Base-by-base conservation (phyloP, 2,329 filamentous ascomycete genomes). In the Ceratocystis huliohia region DNA sequence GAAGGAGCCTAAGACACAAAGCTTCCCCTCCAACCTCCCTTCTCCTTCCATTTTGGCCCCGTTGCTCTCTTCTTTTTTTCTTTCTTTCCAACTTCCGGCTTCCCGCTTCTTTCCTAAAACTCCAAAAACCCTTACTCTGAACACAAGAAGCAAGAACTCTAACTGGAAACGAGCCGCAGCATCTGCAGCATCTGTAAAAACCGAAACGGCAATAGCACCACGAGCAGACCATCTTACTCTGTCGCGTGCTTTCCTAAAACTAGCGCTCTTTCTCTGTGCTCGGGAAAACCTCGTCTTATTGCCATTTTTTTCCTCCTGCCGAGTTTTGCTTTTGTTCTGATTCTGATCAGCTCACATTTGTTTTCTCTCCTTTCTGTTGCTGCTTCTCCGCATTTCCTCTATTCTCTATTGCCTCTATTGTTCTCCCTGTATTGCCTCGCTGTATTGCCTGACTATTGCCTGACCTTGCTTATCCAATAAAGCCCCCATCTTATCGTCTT, bases 271-370 rank as follows among this genome's bases (percentile, higher is more conserved):
- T 65, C 37, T 48, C 41, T 59, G 56, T n/a, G 28, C 56, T 59
- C 56, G 56, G 56, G 17, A 59, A 59, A 59, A 59, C 56, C 56
- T 59, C 56, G 25, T 53, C 56, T 46, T 22, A 53, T 65, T 56
- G 46, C 13, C 63, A 15, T 50, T 44, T 46, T 22, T 17, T 56
- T 28, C 5, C 41, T 44, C 8, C 50, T 66, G 8, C 57, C 28
- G 17, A 25, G 45, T 48, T 68, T 61, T 68, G 63, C 59, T 66
- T 65, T 61, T 57, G 50, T n/a, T 61, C 33, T 45, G 17, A n/a
- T 48, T 28, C 50, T 63, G 13, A 46, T 48, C 41, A 63, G 25
- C 61, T 28, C 61, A 46, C 61, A 48, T 25, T 41, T 41, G 37
- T 50, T 13, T 63, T 63, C 25, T 45, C 45, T 44, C n/a, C 56